Evolutionary conservation across 2,329 filamentous ascomycete species (phyloP), one percentile per base, ranked within the genome.

Genomic region (Alternaria novae-zelandiae): DNA sequence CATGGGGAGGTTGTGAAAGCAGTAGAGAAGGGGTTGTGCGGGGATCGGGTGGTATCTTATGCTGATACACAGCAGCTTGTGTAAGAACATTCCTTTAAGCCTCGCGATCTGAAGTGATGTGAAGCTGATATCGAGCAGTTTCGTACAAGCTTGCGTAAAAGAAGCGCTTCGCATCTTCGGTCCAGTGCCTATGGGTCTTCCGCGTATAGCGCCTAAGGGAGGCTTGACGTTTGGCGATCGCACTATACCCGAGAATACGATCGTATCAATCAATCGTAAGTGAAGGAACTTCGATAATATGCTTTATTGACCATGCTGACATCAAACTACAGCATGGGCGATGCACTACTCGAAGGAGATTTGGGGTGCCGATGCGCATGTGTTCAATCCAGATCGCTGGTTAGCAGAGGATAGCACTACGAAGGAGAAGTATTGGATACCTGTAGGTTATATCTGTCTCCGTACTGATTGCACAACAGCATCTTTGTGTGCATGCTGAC

Each of bases 101-200:
- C n/a, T n/a, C n/a, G n/a, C n/a, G n/a, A n/a, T n/a, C n/a, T n/a
- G n/a, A n/a, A n/a, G n/a, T n/a, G n/a, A n/a, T n/a, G n/a, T n/a
- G n/a, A n/a, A n/a, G n/a, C n/a, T 59, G 15, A 45, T 4, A 0
- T 9, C 10, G 3, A 30, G 6, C 1, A 59, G 57, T 9, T 54
- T 41, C 3, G 23, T 66, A 75, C 63, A 61, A 43, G 63, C 57
- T 0, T 64, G 57, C 1, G 54, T 64, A 2, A 82, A 82, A 65
- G 81, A 83, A 61, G 73, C 79, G 6, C 73, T 77, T 32, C 77
- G 80, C 0, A 68, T 80, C 20, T 76, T 81, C 55, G 68, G 77
- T 4, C 69, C 69, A 0, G 72, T 74, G 8, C 69, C 70, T 2
- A 74, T 75, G 43, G 75, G 74, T 10, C 71, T 79, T 26, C 68